Evolutionary conservation across 23 red algal genomes (phyloP).

Genomic region (Gracilaria gracilis): DNA sequence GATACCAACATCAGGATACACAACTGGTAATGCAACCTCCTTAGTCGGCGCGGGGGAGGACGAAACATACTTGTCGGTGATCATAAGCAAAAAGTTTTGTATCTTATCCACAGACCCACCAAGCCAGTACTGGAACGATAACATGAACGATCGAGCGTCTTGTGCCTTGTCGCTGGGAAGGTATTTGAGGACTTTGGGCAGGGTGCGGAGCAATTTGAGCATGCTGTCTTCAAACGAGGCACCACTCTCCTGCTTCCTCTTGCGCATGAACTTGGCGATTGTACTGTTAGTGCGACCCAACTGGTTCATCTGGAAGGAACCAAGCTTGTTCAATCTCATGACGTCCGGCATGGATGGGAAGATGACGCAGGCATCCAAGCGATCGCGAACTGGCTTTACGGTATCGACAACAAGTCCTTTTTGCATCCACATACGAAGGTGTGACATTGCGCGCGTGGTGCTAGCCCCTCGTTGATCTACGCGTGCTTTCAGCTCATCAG

Average conservation of each 20-base stretch:
- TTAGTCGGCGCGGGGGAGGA: conserved; percentile 40
- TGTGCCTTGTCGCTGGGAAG: conserved; percentile 99
- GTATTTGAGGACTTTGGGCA: conserved; percentile 99
- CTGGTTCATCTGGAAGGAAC: conserved; percentile 88
- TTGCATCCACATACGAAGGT: too few relatives aligned
- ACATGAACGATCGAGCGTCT: conserved; percentile 98
- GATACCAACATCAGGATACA: conserved; percentile 97
- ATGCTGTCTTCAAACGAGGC: conserved; percentile 95
- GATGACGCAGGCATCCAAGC: conserved; percentile 96
- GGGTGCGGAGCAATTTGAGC: conserved; percentile 93
- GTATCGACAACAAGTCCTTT: conserved; percentile 87
- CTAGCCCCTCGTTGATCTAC: too few relatives aligned
- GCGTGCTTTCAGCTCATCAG: too few relatives aligned
- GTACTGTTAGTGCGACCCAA: conserved; percentile 80
- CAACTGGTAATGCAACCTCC: conserved; percentile 75
- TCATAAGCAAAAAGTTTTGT: conserved; percentile 99
- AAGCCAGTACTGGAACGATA: conserved; percentile 99
- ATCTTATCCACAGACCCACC: conserved; percentile 93
- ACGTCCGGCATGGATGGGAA: conserved; percentile 99
- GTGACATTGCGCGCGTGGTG: too few relatives aligned
- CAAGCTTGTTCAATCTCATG: conserved; percentile 99
- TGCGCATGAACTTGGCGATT: conserved; percentile 95
- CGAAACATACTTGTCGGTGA: conserved; percentile 91
- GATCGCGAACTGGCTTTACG: conserved; percentile 89
- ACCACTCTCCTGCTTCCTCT: conserved; percentile 87